A percentile compares a stretch with the other conserved stretches of the same genome.
Evolutionary conservation across 495 filamentous ascomycete genomes (phyloP).

Genomic region (Echria macrotheca): DNA sequence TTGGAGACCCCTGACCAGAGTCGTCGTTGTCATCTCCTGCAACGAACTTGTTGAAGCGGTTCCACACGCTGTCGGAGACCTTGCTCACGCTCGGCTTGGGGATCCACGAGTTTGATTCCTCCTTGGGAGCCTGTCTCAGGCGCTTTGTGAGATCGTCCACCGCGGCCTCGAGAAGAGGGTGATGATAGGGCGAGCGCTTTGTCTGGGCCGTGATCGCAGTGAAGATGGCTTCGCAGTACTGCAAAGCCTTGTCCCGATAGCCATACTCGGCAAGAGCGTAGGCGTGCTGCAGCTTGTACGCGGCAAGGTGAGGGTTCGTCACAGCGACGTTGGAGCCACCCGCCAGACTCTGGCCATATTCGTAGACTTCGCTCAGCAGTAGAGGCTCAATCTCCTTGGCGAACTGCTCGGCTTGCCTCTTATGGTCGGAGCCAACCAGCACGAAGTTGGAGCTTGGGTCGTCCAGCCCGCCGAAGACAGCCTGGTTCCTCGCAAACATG

Average conservation of each 20-base stretch:
- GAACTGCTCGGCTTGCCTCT: conserved; percentile 56
- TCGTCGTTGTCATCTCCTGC: conserved; percentile 76
- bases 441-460: conserved; percentile 74
- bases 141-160: conserved; percentile 81
- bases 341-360: conserved; percentile 70
- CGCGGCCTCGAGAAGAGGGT: conserved; percentile 62
- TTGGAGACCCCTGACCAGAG: conserved; percentile 52
- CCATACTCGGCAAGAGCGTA: conserved; percentile 78
- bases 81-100: conserved; percentile 92
- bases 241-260: conserved; percentile 71
- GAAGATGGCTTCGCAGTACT: conserved; percentile 84
- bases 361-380: conserved; percentile 86
- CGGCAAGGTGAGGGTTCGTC: conserved; percentile 73
- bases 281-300: conserved; percentile 86
- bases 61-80: conserved; percentile 81
- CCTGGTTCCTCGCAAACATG: conserved; percentile 51
- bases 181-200: conserved; percentile 76
- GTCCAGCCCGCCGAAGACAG: conserved; percentile 74
- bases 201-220: conserved; percentile 76
- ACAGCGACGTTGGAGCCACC: conserved; percentile 46
- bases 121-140: conserved; percentile 75
- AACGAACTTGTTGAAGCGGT: conserved; percentile 90
- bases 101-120: conserved; percentile 67
- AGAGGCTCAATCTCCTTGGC: conserved; percentile 76
- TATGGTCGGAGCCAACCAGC: conserved; percentile 78